Percentiles rank a stretch among this genome's conserved stretches.
Evolutionary conservation across 495 filamentous ascomycete species (phyloP).

Genomic region (Thozetella sp.): DNA sequence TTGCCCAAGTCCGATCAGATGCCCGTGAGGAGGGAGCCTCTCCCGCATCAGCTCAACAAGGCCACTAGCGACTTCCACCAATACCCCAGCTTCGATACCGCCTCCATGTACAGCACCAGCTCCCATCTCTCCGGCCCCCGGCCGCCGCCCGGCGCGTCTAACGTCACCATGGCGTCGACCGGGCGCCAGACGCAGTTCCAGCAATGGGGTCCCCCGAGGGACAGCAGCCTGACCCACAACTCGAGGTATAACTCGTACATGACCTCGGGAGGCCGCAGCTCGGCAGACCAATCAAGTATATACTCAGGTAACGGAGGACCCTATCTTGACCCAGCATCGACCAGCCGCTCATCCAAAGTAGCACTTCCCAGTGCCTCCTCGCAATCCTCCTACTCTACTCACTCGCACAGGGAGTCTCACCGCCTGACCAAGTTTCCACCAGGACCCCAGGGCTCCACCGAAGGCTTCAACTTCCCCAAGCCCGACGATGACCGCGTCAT

Average conservation of each 20-base stretch:
- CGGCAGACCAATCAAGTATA: conserved; percentile 47
- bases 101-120: conserved; percentile 40
- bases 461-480: conserved; percentile 62
- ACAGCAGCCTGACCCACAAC: conserved; percentile 51
- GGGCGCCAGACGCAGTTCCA: conserved; percentile 73
- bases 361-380: conserved; percentile 50
- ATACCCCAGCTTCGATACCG: conserved; percentile 75
- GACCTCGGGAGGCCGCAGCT: conserved; percentile 44
- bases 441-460: conserved; percentile 48
- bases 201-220: conserved; percentile 69
- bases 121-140: conserved; percentile 69
- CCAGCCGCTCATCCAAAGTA: conserved; percentile 65
- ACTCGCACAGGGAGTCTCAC: conserved; percentile 49
- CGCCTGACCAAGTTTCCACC: conserved; percentile 50
- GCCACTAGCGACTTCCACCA: conserved; percentile 82
- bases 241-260: conserved; percentile 68
- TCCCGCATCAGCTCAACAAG: conserved; percentile 82
- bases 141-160: conserved; percentile 65
- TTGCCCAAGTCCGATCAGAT: conserved; percentile 71
- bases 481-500: conserved; percentile 84
- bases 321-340: conserved; percentile 70
- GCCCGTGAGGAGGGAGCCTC: conserved; percentile 65
- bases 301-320: conserved; percentile 72
- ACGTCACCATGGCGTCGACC: conserved; percentile 69
- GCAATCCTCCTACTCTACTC: conserved; percentile 47